These are phyloP conservation scores for Cynara cardunculus DNA, from an alignment of 129 eudicot species.

Conservation along the genomic window DNA sequence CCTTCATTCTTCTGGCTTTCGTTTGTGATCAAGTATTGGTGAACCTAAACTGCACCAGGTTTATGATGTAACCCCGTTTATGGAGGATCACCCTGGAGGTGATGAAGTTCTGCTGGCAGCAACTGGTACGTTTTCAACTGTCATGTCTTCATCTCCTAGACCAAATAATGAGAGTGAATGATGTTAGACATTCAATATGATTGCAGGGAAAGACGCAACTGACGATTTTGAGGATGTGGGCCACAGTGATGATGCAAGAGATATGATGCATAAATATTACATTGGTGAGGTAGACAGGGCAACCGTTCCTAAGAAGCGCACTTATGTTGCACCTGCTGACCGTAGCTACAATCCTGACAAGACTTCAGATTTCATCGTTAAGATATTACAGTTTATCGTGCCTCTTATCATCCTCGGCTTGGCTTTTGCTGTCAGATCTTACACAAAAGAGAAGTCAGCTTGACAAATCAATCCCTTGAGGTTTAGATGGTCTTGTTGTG, in stretches of 20 bases:
- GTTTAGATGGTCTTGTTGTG: slow-evolving; percentile 21
- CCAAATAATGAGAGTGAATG: neutral
- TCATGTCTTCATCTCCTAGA: neutral
- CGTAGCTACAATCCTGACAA: slow-evolving; percentile 51
- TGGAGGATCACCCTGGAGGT: slow-evolving; percentile 99
- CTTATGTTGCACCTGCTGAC: slow-evolving; percentile 47
- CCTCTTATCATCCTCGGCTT: slow-evolving; percentile 70
- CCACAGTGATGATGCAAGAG: slow-evolving; percentile 82
- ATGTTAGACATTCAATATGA: neutral
- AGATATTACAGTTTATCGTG: slow-evolving; percentile 75
- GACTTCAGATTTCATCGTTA: slow-evolving; percentile 59
- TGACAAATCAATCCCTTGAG: neutral
- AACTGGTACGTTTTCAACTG: slow-evolving; percentile 49
- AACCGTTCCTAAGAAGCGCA: slow-evolving; percentile 71
- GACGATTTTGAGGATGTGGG: slow-evolving; percentile 91
- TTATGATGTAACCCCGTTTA: slow-evolving; percentile 85
- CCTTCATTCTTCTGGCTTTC: neutral
- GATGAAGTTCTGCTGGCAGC: slow-evolving; percentile 91
- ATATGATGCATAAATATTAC: slow-evolving; percentile 60
- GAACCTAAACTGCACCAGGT: slow-evolving; percentile 43
- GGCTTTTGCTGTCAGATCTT: slow-evolving; percentile 76
- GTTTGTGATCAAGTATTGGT: neutral
- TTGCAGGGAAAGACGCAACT: slow-evolving; percentile 92
- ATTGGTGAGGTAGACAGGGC: slow-evolving; percentile 70
- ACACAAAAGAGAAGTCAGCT: slow-evolving; percentile 71